A percentile compares a stretch with the other conserved stretches of the same genome.
These are phyloP conservation scores for Ceriops tagal DNA, from an alignment of 345 rosid species.

Conservation along the genomic window DNA sequence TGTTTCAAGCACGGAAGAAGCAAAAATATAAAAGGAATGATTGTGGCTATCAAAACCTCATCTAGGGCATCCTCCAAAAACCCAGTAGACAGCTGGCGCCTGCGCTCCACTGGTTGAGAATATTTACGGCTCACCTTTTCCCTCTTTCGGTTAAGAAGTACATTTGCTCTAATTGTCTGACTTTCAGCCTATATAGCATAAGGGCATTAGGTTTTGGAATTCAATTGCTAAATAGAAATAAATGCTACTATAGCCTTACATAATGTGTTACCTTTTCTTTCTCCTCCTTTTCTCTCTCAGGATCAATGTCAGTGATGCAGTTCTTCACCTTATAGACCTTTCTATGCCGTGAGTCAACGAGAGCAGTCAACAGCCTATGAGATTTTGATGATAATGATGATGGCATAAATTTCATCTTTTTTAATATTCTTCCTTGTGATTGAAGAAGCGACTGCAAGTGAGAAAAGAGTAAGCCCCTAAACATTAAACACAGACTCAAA, in stretches of 20 bases:
- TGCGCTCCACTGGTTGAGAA: constrained; percentile 58
- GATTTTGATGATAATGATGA: constrained; percentile 91
- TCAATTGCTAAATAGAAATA: not conserved
- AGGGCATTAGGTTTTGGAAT: constrained; percentile 9
- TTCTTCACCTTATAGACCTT: constrained; percentile 88
- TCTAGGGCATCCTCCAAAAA: constrained; percentile 95
- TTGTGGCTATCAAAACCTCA: constrained; percentile 54
- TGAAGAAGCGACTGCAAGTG: constrained; percentile 87
- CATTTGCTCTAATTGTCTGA: constrained; percentile 86
- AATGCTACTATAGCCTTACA: constrained; percentile 8
- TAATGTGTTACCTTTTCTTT: constrained; percentile 73
- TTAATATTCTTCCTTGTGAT: constrained; percentile 91
- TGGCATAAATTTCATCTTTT: constrained; percentile 94
- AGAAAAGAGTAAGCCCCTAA: not conserved
- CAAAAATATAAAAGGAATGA: not conserved
- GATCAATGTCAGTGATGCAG: constrained; percentile 95
- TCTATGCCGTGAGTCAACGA: constrained; percentile 89
- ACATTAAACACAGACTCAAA: not conserved
- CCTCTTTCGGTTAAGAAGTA: constrained; percentile 77
- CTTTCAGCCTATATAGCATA: constrained; percentile 64
- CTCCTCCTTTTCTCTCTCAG: constrained; percentile 98
- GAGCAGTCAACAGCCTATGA: constrained; percentile 86
- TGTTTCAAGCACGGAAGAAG: constrained; percentile 1
- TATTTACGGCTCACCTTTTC: constrained; percentile 88
- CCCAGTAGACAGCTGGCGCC: constrained; percentile 85